Evolutionary conservation across 2,329 filamentous ascomycete species (phyloP).

Genomic region (Aphanoascus verrucosus): DNA sequence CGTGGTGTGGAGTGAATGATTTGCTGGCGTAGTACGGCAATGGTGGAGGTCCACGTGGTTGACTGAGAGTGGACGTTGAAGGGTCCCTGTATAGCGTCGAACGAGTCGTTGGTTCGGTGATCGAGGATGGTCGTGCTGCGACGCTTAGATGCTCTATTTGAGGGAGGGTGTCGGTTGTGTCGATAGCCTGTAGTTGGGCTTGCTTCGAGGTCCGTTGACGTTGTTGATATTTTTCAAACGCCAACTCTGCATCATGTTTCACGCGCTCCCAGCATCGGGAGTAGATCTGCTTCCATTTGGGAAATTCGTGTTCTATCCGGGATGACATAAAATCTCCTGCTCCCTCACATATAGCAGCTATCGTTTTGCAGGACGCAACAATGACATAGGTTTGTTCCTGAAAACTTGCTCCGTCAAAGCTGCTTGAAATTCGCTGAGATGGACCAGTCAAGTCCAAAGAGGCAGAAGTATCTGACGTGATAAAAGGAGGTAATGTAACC

Average conservation of each 20-base stretch:
- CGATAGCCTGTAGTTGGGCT: background rate
- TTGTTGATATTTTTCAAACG: constrained; percentile 25
- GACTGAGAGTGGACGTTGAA: constrained; percentile 14
- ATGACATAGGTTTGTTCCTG: constrained; percentile 44
- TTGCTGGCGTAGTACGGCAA: constrained; percentile 19
- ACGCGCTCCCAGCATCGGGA: constrained; percentile 30
- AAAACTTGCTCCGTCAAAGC: constrained; percentile 33
- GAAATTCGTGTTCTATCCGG: constrained; percentile 60
- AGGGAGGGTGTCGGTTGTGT: background rate
- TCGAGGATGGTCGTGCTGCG: background rate
- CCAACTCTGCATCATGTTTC: constrained; percentile 28
- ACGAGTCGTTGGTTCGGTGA: background rate
- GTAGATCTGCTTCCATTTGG: constrained; percentile 35
- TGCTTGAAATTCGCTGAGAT: constrained; percentile 43
- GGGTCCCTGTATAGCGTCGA: background rate
- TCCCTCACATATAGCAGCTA: constrained; percentile 56
- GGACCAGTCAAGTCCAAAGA: constrained; percentile 18
- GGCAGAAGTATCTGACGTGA: constrained; percentile 45
- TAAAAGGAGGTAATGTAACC: constrained; percentile 34
- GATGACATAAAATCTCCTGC: constrained; percentile 73
- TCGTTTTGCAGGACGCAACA: constrained; percentile 57
- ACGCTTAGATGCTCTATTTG: constrained; percentile 2
- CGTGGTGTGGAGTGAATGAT: constrained; percentile 32
- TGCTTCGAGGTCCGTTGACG: constrained; percentile 10
- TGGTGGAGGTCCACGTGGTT: constrained; percentile 17